Conservation (phyloP, 768 basidiomycete genomes). For the Phlegmacium glaucopus region DNA sequence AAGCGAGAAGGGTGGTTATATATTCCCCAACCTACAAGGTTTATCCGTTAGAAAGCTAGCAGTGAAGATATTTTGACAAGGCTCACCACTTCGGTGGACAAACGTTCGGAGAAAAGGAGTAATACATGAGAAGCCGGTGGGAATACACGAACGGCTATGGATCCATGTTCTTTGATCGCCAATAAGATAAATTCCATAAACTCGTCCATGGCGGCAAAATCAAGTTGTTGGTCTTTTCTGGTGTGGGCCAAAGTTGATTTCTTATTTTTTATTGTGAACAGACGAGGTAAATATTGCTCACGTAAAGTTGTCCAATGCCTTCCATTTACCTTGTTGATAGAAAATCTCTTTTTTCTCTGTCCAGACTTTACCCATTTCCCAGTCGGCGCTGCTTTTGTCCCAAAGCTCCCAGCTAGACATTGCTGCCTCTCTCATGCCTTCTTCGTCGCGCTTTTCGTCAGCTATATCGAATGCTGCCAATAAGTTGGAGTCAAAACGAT, state of each 20-base stretch:
- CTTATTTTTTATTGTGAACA: constrained; percentile 1
- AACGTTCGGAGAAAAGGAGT: constrained; percentile 75
- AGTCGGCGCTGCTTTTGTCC: constrained; percentile 49
- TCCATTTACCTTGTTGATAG: constrained; percentile 80
- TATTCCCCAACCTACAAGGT: constrained; percentile 79
- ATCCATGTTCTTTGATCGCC: constrained; percentile 71
- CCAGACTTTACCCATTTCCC: constrained; percentile 96
- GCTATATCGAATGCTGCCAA: constrained; percentile 89
- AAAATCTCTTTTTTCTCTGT: constrained; percentile 94
- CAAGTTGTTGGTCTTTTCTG: constrained; percentile 58
- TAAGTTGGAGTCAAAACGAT: constrained; percentile 83
- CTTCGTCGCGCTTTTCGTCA: constrained; percentile 70
- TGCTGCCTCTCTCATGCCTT: constrained; percentile 77
- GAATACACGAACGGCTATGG: constrained; percentile 82
- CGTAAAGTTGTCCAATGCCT: constrained; percentile 81
- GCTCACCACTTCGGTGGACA: constrained; percentile 82
- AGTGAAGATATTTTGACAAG: not conserved
- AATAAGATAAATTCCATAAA: constrained; percentile 74
- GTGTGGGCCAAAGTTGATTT: constrained; percentile 2
- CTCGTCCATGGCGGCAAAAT: constrained; percentile 91
- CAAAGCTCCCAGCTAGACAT: constrained; percentile 86
- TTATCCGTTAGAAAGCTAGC: not conserved
- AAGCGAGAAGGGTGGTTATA: constrained; percentile 69
- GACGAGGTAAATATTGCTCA: constrained; percentile 32
- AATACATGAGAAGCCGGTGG: constrained; percentile 77